Percentiles rank a stretch among this genome's conserved stretches.
Evolutionary conservation across 2,329 filamentous ascomycete genomes (phyloP).

Genomic region (Camillea tinctor): DNA sequence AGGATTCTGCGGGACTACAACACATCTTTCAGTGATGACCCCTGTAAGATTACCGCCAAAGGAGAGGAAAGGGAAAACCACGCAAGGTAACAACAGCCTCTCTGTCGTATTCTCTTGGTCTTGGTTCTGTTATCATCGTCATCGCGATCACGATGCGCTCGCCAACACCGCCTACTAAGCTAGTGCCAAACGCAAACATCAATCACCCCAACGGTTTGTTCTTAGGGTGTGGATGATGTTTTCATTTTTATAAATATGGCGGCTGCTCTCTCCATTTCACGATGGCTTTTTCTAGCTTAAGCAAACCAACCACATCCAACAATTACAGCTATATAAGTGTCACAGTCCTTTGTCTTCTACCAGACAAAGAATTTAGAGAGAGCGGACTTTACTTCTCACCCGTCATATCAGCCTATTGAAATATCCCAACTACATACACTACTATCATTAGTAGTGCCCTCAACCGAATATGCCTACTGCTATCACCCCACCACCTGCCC

Average conservation of each 20-base stretch:
- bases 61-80: neutral
- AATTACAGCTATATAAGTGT: neutral
- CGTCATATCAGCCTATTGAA: neutral
- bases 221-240: neutral
- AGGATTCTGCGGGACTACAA: neutral
- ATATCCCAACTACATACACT: conserved; percentile 1
- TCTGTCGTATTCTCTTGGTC: neutral
- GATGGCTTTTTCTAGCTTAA: neutral
- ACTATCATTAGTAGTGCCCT: neutral
- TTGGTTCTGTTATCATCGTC: neutral
- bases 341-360: neutral
- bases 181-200: neutral
- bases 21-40: neutral
- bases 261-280: neutral
- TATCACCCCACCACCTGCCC: conserved; percentile 32
- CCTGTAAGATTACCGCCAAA: too few relatives aligned
- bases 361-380: neutral
- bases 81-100: neutral
- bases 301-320: neutral
- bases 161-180: neutral
- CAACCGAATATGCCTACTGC: conserved; percentile 39
- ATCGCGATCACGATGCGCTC: neutral
- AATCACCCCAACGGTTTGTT: neutral
- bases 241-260: conserved; percentile 6
- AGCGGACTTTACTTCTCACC: neutral